Conservation (phyloP, 1,284 basidiomycete genomes). For the Irpex sp. region DNA sequence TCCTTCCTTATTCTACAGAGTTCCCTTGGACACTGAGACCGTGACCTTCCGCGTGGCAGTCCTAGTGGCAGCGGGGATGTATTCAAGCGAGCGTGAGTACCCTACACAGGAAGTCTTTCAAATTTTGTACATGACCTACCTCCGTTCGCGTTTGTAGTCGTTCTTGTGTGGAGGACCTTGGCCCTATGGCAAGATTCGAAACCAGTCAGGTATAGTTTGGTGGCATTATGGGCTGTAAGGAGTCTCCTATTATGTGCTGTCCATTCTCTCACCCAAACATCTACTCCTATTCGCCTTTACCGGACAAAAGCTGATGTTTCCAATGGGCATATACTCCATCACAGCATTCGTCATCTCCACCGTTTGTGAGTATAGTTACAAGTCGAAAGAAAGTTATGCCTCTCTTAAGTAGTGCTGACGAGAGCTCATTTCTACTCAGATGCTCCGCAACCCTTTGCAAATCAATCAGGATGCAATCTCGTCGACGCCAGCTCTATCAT, state of each 20-base stretch:
- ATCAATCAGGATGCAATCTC: conserved; percentile 5
- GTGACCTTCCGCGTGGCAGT: neutral
- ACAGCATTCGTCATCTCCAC: neutral
- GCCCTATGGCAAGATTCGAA: conserved; percentile 11
- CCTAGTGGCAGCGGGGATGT: conserved; percentile 3
- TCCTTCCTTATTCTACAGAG: neutral
- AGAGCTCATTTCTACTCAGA: neutral
- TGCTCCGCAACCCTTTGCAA: neutral
- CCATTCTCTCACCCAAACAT: neutral
- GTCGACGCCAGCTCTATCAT: conserved; percentile 3
- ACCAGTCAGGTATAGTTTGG: neutral
- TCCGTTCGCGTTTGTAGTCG: neutral
- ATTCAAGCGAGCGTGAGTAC: conserved; percentile 5
- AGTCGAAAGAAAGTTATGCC: no score
- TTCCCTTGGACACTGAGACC: no score
- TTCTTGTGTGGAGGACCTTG: conserved; percentile 10
- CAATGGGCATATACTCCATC: neutral
- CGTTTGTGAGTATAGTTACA: neutral
- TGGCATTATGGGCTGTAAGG: conserved; percentile 1
- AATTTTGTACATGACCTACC: neutral
- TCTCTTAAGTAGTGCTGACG: no score
- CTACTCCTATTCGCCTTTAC: neutral
- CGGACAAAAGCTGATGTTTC: neutral
- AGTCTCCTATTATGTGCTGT: neutral
- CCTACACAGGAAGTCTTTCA: neutral